phyloP scores from a whole-genome alignment of 2,329 filamentous ascomycete genomes.

The Ophiosphaerella korrae region DNA sequence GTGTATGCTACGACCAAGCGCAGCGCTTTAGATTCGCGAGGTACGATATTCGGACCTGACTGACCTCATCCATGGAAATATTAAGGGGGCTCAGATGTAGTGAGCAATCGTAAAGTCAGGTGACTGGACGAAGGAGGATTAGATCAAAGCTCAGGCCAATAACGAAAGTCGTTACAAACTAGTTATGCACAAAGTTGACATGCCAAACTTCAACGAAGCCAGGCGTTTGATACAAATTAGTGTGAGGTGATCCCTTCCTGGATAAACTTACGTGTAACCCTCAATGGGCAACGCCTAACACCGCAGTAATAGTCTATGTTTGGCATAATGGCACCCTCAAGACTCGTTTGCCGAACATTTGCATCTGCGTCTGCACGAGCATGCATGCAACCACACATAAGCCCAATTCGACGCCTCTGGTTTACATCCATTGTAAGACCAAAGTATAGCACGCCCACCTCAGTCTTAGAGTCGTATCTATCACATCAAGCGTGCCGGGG shows the following conservation, averaged over 20 bases:
- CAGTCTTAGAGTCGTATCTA: conserved; percentile 12
- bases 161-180: conserved; percentile 30
- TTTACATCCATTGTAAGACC: conserved; percentile 17
- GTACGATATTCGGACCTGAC: no score
- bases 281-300: conserved; percentile 13
- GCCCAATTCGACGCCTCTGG: conserved; percentile 25
- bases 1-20: no score
- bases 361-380: conserved; percentile 20
- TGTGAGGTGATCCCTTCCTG: conserved; percentile 1
- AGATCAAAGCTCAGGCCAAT: conserved; percentile 31
- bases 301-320: conserved; percentile 6
- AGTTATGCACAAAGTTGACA: conserved; percentile 13
- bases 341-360: conserved; percentile 33
- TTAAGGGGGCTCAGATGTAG: not conserved
- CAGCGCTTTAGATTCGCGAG: no score
- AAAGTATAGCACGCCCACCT: conserved; percentile 3
- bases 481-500: conserved; percentile 8
- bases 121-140: conserved; percentile 29
- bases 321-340: conserved; percentile 41
- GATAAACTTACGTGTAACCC: conserved; percentile 4
- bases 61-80: no score
- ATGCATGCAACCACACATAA: conserved; percentile 20
- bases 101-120: conserved; percentile 25
- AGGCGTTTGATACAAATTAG: conserved; percentile 8
- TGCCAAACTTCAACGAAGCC: conserved; percentile 18